phyloP scores from a whole-genome alignment of 1,139 yeast genomes.

The Saccharomycopsis hybrid region DNA sequence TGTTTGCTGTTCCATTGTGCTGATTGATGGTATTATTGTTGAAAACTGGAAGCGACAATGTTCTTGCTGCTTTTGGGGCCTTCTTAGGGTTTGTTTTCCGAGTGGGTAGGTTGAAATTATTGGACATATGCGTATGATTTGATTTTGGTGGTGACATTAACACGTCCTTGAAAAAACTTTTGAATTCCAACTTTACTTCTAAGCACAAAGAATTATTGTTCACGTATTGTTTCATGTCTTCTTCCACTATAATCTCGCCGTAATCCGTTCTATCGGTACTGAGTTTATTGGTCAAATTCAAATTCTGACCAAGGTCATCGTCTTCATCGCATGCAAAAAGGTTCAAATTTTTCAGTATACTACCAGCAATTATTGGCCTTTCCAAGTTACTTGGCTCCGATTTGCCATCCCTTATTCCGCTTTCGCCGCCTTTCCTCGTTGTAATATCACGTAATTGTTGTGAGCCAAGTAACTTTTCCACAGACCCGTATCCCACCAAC shows the following conservation, averaged over 20 bases:
- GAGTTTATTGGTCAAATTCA: not conserved
- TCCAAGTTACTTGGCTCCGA: too few species aligned
- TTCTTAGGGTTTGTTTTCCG: conserved; percentile 32
- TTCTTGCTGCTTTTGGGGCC: conserved; percentile 54
- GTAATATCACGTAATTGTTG: not conserved
- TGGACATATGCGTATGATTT: not conserved
- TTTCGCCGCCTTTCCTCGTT: not conserved
- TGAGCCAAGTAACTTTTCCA: conserved; percentile 5
- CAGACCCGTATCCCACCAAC: conserved; percentile 18
- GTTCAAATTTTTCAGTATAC: conserved; percentile 8
- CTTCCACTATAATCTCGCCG: not conserved
- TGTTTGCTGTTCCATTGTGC: conserved; percentile 32
- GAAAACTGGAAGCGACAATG: conserved; percentile 54
- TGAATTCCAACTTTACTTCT: conserved; percentile 14
- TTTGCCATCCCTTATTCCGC: not conserved
- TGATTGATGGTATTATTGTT: conserved; percentile 25
- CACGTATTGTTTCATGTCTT: conserved; percentile 1
- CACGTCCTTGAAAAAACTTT: conserved; percentile 5
- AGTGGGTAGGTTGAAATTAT: not conserved
- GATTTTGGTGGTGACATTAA: not conserved
- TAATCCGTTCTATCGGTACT: not conserved
- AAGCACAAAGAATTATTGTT: conserved; percentile 9
- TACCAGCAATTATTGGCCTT: conserved; percentile 5
- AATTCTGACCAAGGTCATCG: not conserved
- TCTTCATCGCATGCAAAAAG: conserved; percentile 6